Evolutionary conservation across 305 asterid species (phyloP).

Genomic region (Salvia sclarea): DNA sequence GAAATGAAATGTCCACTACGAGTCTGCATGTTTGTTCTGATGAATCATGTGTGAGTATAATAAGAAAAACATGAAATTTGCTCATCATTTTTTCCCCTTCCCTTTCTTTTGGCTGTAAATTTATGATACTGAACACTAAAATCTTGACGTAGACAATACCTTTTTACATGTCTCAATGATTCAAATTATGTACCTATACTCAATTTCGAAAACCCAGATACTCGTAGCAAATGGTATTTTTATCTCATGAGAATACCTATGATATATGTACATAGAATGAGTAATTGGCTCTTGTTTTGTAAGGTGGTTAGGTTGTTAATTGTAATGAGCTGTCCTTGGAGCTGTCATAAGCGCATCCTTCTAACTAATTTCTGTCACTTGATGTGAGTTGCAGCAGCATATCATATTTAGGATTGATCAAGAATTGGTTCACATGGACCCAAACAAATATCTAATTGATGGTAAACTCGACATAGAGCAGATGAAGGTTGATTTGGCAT

Average conservation of each 20-base stretch:
- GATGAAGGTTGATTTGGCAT: slow-evolving; percentile 80
- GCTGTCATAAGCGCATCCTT: slow-evolving; percentile 19
- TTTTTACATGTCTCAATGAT: slow-evolving; percentile 14
- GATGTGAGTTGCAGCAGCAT: slow-evolving; percentile 57
- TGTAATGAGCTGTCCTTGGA: slow-evolving; percentile 3
- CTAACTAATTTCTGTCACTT: slow-evolving; percentile 12
- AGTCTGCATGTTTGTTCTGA: slow-evolving; percentile 44
- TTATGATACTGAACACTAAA: slow-evolving; percentile 20
- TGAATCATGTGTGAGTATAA: slow-evolving; percentile 62
- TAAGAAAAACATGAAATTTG: background rate
- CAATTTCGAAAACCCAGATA: slow-evolving; percentile 17
- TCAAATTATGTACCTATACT: background rate
- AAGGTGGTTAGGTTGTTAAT: slow-evolving; percentile 19
- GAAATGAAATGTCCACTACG: slow-evolving; percentile 37
- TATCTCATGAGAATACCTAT: background rate
- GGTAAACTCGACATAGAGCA: slow-evolving; percentile 60
- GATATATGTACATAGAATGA: slow-evolving; percentile 14
- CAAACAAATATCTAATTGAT: slow-evolving; percentile 45
- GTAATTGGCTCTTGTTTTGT: background rate
- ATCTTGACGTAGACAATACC: slow-evolving; percentile 18
- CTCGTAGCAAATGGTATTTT: background rate
- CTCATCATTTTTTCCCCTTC: background rate
- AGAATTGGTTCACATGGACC: slow-evolving; percentile 55
- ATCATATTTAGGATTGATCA: slow-evolving; percentile 60
- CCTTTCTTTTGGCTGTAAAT: slow-evolving; percentile 12